Percentiles rank a stretch among this genome's conserved stretches.
Conservation (phyloP, 2,329 filamentous ascomycete genomes). For the Fusarium equiseti region DNA sequence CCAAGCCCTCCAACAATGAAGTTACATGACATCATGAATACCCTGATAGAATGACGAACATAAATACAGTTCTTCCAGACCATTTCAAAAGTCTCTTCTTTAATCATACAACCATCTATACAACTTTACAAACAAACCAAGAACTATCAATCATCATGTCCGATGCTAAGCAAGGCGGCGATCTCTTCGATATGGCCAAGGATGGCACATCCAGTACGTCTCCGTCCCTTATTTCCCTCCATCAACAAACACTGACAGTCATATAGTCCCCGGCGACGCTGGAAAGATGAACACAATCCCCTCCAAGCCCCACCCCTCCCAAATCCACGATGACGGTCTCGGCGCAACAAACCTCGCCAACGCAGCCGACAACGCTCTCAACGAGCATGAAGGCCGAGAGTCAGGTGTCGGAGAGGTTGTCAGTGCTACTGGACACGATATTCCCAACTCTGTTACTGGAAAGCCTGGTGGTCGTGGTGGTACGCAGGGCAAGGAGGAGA, state of each 20-base stretch:
- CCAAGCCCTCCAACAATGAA: neutral
- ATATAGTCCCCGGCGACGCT: conserved; percentile 15
- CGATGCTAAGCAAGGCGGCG: conserved; percentile 25
- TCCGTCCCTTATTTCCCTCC: accelerated
- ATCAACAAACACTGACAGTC: accelerated
- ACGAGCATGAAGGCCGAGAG: neutral
- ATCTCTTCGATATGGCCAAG: conserved; percentile 35
- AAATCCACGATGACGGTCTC: conserved; percentile 11
- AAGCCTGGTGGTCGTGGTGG: conserved; percentile 27
- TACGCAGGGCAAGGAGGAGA: conserved; percentile 20
- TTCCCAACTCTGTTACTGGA: conserved; percentile 6
- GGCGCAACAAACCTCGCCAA: conserved; percentile 9
- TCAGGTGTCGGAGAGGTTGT: conserved; percentile 5
- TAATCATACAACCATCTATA: no score
- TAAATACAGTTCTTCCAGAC: neutral
- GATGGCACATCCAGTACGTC: conserved; percentile 19
- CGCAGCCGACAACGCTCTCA: conserved; percentile 19
- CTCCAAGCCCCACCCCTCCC: conserved; percentile 23
- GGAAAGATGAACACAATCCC: conserved; percentile 25
- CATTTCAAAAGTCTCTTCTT: accelerated
- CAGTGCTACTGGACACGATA: conserved; percentile 21
- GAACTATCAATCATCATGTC: neutral
- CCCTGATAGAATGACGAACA: neutral
- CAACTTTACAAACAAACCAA: accelerated
- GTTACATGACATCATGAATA: conserved; percentile 29